phyloP scores from a whole-genome alignment of 2,329 filamentous ascomycete genomes.

The Cordyceps cicadae region DNA sequence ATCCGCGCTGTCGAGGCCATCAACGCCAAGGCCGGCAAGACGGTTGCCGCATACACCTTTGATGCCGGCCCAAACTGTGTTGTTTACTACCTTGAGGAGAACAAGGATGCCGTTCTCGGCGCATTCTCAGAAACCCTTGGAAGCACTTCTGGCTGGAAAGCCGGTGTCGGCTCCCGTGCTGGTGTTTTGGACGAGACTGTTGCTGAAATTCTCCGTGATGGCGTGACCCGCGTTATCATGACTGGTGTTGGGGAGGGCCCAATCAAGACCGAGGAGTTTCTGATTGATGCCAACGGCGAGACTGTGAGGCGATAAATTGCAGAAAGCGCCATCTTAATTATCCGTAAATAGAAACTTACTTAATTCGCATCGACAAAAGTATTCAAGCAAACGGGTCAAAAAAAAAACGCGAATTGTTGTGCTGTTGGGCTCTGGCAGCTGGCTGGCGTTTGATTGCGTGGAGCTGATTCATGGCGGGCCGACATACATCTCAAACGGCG shows the following conservation, averaged over 20 bases:
- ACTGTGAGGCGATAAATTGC: constrained; percentile 26
- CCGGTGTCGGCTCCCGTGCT: constrained; percentile 42
- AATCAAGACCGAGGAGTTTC: constrained; percentile 65
- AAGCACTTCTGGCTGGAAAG: constrained; percentile 63
- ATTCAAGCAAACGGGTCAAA: neutral
- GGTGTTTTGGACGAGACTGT: constrained; percentile 58
- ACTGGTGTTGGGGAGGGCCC: constrained; percentile 90
- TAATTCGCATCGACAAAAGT: neutral
- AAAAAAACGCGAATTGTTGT: neutral
- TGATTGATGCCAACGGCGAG: constrained; percentile 61
- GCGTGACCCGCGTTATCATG: constrained; percentile 81
- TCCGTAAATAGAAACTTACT: constrained; percentile 1
- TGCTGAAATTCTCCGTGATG: constrained; percentile 60
- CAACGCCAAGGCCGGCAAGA: constrained; percentile 70
- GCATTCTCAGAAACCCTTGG: constrained; percentile 63
- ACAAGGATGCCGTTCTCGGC: constrained; percentile 65
- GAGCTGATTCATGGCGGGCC: neutral
- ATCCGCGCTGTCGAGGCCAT: constrained; percentile 84
- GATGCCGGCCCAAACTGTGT: constrained; percentile 96
- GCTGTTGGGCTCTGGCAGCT: neutral
- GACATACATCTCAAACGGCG: neutral
- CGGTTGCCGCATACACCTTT: constrained; percentile 89
- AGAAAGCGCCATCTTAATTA: neutral
- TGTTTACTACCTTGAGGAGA: constrained; percentile 83
- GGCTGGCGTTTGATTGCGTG: neutral